A percentile compares a stretch with the other conserved stretches of the same genome.
Evolutionary conservation across 2,329 filamentous ascomycete species (phyloP).

Genomic region (Zalaria sp.): DNA sequence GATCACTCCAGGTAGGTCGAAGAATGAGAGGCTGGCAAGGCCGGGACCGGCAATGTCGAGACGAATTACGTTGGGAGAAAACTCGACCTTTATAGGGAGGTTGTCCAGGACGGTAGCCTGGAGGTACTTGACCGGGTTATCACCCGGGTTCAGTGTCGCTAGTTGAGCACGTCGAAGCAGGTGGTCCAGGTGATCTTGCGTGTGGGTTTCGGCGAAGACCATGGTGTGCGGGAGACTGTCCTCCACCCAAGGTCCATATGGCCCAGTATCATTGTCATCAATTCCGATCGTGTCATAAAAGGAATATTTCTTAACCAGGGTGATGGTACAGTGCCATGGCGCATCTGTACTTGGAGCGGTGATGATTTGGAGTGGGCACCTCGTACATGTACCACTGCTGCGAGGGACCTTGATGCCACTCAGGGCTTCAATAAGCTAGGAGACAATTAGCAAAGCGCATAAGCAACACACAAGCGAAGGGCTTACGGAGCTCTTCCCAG

Average conservation of each 20-base stretch:
- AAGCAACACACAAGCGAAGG: slow-evolving; percentile 27
- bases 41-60: slow-evolving; percentile 60
- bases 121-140: slow-evolving; percentile 28
- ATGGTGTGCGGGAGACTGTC: slow-evolving; percentile 28
- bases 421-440: slow-evolving; percentile 26
- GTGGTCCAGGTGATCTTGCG: slow-evolving; percentile 50
- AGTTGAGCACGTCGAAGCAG: slow-evolving; percentile 62
- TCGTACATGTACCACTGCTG: slow-evolving; percentile 58
- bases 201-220: slow-evolving; percentile 49
- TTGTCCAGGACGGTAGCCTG: slow-evolving; percentile 5
- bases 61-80: slow-evolving; percentile 69
- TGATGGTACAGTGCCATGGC: slow-evolving; percentile 54
- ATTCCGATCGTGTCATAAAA: slow-evolving; percentile 34
- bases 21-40: slow-evolving; percentile 65
- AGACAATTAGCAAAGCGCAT: not conserved
- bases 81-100: slow-evolving; percentile 40
- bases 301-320: slow-evolving; percentile 49
- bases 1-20: slow-evolving; percentile 75
- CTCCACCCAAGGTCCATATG: slow-evolving; percentile 53
- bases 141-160: slow-evolving; percentile 57
- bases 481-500: slow-evolving; percentile 64
- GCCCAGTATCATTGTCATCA: slow-evolving; percentile 40
- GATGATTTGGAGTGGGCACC: slow-evolving; percentile 66
- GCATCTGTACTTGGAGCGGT: slow-evolving; percentile 40
- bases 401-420: slow-evolving; percentile 57